These are phyloP conservation scores for Jamesozyma spencerorum DNA, from an alignment of 805 yeast genomes.

Conservation along the genomic window DNA sequence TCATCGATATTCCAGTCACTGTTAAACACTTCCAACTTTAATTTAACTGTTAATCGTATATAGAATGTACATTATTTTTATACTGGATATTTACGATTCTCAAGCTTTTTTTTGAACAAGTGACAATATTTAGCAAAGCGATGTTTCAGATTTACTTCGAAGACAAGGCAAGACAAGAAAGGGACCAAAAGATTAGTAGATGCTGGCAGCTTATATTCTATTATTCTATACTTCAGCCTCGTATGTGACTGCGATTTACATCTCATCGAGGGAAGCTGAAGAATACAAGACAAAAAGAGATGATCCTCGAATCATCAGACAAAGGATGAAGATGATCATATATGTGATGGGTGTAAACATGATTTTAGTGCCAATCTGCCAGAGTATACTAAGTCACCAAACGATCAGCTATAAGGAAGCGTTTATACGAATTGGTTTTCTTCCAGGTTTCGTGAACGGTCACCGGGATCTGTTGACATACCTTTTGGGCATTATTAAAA, in stretches of 20 bases:
- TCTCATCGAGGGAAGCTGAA: constrained; percentile 12
- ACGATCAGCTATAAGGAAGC: constrained; percentile 7
- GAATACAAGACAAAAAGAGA: constrained; percentile 22
- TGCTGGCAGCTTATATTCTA: constrained; percentile 1
- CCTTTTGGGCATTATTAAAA: constrained; percentile 9
- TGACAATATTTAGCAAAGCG: neutral
- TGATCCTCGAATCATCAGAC: constrained; percentile 23
- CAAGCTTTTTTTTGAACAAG: no score
- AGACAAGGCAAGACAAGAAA: no score
- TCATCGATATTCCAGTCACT: constrained; percentile 11
- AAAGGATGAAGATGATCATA: constrained; percentile 18
- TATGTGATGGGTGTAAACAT: constrained; percentile 13
- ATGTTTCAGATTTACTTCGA: constrained; percentile 1
- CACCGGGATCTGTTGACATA: constrained; percentile 11
- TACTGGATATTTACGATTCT: neutral
- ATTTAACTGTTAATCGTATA: neutral
- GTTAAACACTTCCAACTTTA: constrained; percentile 7
- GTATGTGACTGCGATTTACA: constrained; percentile 22
- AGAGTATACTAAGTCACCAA: neutral
- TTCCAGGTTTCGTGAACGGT: constrained; percentile 18
- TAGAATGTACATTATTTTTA: neutral
- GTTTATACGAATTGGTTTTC: constrained; percentile 16
- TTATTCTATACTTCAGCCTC: constrained; percentile 20
- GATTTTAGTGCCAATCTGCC: constrained; percentile 14
- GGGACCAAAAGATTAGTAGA: no score